A percentile compares a stretch with the other conserved stretches of the same genome.
Evolutionary conservation across 2,329 filamentous ascomycete species (phyloP).

Genomic region (Coleophoma cylindrospora): DNA sequence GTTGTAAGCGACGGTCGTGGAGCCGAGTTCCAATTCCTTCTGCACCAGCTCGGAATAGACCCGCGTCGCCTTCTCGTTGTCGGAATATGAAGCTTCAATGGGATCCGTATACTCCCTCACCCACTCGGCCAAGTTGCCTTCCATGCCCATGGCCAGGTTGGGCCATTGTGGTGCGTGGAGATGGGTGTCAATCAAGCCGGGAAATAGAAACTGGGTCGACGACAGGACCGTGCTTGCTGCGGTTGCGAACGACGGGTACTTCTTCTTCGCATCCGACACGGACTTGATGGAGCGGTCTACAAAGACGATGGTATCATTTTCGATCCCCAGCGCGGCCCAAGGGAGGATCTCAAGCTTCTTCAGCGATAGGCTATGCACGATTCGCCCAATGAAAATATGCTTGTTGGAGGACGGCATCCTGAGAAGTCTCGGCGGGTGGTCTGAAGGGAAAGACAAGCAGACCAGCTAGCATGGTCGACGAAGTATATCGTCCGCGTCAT

Average conservation of each 20-base stretch:
- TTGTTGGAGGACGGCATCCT: background rate
- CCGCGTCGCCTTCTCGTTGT: slow-evolving; percentile 53
- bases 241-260: background rate
- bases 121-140: slow-evolving; percentile 48
- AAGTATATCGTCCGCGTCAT: background rate
- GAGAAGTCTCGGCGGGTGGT: background rate
- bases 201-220: slow-evolving; percentile 43
- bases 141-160: slow-evolving; percentile 30
- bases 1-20: slow-evolving; percentile 86
- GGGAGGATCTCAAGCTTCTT: slow-evolving; percentile 1
- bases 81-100: slow-evolving; percentile 61
- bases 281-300: background rate
- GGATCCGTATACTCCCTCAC: slow-evolving; percentile 59
- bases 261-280: background rate
- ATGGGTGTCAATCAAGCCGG: slow-evolving; percentile 62
- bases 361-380: slow-evolving; percentile 1
- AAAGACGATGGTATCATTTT: background rate
- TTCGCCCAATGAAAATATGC: slow-evolving; percentile 1
- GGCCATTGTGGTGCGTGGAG: slow-evolving; percentile 59
- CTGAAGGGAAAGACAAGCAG: too few species aligned
- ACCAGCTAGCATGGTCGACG: too few species aligned
- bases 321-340: background rate
- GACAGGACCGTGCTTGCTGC: slow-evolving; percentile 1
- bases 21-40: slow-evolving; percentile 78
- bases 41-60: slow-evolving; percentile 75